phyloP scores from a whole-genome alignment of 352 stramenopile species.

The Phytophthora pluvialis region DNA sequence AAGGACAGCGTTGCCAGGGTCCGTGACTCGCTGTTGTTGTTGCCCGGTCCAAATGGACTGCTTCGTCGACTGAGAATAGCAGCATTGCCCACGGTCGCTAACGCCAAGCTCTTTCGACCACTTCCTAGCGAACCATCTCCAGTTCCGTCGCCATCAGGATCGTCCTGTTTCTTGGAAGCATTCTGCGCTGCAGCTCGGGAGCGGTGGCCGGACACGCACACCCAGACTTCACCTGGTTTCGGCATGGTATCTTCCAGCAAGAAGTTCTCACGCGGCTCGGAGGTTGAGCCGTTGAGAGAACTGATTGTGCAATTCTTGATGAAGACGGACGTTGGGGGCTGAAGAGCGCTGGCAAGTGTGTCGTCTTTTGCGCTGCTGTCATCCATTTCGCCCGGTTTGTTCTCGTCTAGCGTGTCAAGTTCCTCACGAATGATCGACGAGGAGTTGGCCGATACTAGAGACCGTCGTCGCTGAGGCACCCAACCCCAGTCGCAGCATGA shows the following conservation, averaged over 20 bases:
- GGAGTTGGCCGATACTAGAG: constrained; percentile 4
- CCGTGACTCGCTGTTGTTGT: constrained; percentile 29
- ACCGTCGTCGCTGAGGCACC: constrained; percentile 13
- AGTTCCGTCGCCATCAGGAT: neutral
- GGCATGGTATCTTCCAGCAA: constrained; percentile 80
- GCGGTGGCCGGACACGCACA: constrained; percentile 68
- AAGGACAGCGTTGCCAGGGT: constrained; percentile 46
- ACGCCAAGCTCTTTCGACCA: constrained; percentile 27
- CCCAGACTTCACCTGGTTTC: constrained; percentile 78
- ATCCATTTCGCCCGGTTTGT: neutral
- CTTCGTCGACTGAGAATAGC: constrained; percentile 42
- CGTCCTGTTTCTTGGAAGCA: constrained; percentile 40
- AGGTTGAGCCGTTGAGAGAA: constrained; percentile 45
- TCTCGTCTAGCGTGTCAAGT: constrained; percentile 8
- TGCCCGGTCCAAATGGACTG: constrained; percentile 32
- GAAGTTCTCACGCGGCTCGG: constrained; percentile 57
- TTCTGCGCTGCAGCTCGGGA: constrained; percentile 40
- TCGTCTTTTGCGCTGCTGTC: constrained; percentile 25
- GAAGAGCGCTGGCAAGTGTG: constrained; percentile 14
- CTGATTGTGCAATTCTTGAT: constrained; percentile 67
- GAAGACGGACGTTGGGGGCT: constrained; percentile 42
- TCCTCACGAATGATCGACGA: constrained; percentile 26
- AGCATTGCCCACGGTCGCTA: constrained; percentile 30
- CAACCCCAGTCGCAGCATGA: constrained; percentile 57
- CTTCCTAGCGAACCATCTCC: constrained; percentile 12